Conservation (phyloP, 495 filamentous ascomycete species). For the Hypoxylon fuscum region DNA sequence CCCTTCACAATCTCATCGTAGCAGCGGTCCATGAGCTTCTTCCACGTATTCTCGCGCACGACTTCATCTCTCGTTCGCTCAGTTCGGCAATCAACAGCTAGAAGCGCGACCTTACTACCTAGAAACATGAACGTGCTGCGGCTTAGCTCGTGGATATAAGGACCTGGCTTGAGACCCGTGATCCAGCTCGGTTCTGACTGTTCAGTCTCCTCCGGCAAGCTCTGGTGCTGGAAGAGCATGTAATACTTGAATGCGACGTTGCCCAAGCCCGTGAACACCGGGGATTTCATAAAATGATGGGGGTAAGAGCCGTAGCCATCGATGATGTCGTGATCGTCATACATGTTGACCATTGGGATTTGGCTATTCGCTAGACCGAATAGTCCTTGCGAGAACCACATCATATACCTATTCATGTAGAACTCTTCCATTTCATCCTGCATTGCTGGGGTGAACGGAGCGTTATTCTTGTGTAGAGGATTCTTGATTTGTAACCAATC, state of each 20-base stretch:
- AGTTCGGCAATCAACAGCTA: conserved; percentile 91
- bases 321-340: conserved; percentile 98
- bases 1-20: conserved; percentile 82
- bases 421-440: conserved; percentile 85
- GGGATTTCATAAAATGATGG: conserved; percentile 88
- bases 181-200: conserved; percentile 91
- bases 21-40: conserved; percentile 84
- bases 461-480: conserved; percentile 76
- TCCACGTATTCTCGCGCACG: conserved; percentile 80
- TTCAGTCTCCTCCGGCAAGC: conserved; percentile 77
- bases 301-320: conserved; percentile 96
- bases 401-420: conserved; percentile 84
- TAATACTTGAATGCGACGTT: conserved; percentile 97
- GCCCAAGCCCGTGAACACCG: conserved; percentile 88
- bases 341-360: conserved; percentile 98
- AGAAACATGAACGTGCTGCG: conserved; percentile 87
- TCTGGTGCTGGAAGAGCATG: conserved; percentile 97
- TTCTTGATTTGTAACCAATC: conserved; percentile 88
- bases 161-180: conserved; percentile 79
- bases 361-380: conserved; percentile 92
- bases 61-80: conserved; percentile 85
- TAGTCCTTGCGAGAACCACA: conserved; percentile 95
- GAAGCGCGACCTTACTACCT: conserved; percentile 78
- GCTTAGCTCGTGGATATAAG: conserved; percentile 88
- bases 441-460: conserved; percentile 77